Evolutionary conservation across 2,329 filamentous ascomycete species (phyloP).

Genomic region (Cercospora beticola): DNA sequence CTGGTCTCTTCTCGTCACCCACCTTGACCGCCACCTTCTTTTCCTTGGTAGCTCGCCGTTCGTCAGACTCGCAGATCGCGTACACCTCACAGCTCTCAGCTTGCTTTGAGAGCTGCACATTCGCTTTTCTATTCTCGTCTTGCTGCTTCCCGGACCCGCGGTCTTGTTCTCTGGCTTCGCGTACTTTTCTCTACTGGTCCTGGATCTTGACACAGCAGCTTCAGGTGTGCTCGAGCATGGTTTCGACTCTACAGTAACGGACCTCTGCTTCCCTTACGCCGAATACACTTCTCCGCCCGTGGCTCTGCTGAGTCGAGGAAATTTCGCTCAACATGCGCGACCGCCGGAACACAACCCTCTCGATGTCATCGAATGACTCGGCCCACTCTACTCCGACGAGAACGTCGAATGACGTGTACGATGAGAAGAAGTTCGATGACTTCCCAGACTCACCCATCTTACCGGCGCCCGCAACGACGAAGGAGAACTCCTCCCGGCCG

Average conservation of each 20-base stretch:
- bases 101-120: conserved; percentile 10
- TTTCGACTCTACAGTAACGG: not conserved
- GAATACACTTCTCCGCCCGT: not conserved
- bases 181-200: not conserved
- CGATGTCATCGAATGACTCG: conserved; percentile 60
- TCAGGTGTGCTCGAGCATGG: conserved; percentile 3
- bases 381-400: conserved; percentile 69
- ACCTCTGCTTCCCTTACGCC: not conserved
- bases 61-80: not conserved
- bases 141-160: not conserved
- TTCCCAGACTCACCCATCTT: conserved; percentile 28
- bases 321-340: conserved; percentile 42
- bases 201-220: not conserved
- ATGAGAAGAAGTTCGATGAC: conserved; percentile 54
- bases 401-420: conserved; percentile 64
- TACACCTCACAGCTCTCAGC: conserved; percentile 13
- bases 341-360: conserved; percentile 49
- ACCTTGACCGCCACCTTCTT: not conserved
- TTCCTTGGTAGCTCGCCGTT: not conserved
- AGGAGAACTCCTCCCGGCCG: conserved; percentile 20
- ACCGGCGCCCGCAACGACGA: conserved; percentile 28
- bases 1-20: conserved; percentile 7
- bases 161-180: not conserved
- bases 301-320: not conserved
- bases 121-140: conserved; percentile 15